Evolutionary conservation across 2,329 filamentous ascomycete genomes (phyloP), one percentile per base, ranked within the genome.

Genomic region (Nigrograna mackinnonii): DNA sequence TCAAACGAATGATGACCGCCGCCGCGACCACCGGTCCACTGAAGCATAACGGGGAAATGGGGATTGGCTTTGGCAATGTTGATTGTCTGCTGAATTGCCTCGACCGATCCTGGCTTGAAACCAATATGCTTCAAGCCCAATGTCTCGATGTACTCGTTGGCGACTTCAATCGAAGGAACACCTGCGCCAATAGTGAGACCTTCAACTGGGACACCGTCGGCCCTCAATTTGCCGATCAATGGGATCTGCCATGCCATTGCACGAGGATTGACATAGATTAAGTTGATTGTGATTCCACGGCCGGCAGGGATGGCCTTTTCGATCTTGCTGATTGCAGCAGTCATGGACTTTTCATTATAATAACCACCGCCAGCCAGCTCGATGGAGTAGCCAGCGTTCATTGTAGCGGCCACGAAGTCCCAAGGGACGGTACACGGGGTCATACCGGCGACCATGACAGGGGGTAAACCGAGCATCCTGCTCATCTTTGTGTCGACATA

Each of bases 401-500:
- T 79, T 3, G 75, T 76, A n/a, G 75, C 72, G 5, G 75, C 69
- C 3, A 79, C 76, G 39, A 80, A 78, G 39, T 79, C 74, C 57
- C 68, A 72, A 22, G 71, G 70, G 4, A 72, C 68, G 2, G 73
- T 76, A 39, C 65, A 70, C 20, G 73, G 73, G 4, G 73, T 76
- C 73, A 76, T 76, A 52, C 73, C 73, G 36, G 73, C 72, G 6
- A 76, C 70, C 65, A 76, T 70, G 46, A 76, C 60, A 0, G 72
- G 73, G 11, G 73, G 73, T 12, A 74, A 56, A 18, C 73, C 72
- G n/a, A 76, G 62, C 19, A 75, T 61, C 33, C 70, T 62, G 50
- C 69, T 74, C 64, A 75, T 70, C 60, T 96, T 96, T 49, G 94
- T 99, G 67, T 97, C 91, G 35, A 99, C 89, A 56, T 88, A 96